These are phyloP conservation scores for Erigeron canadensis DNA, from an alignment of 129 eudicot species.

Conservation along the genomic window DNA sequence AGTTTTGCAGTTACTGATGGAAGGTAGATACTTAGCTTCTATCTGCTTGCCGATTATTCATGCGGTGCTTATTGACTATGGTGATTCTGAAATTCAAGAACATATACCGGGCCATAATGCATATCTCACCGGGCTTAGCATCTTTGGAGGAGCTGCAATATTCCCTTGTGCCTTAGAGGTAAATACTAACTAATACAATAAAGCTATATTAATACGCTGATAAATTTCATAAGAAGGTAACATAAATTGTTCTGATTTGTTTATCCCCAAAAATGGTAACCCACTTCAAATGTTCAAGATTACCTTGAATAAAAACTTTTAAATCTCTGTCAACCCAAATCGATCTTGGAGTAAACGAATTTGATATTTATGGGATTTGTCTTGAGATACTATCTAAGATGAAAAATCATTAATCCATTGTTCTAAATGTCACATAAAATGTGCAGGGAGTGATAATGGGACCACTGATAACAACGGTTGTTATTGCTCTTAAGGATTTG, in stretches of 20 bases:
- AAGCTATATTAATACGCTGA: background rate
- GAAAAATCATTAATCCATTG: background rate
- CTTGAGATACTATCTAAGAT: background rate
- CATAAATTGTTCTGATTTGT: background rate
- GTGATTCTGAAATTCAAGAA: constrained; percentile 70
- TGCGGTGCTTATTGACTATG: constrained; percentile 68
- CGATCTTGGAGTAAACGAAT: too few species aligned
- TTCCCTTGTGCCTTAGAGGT: constrained; percentile 95
- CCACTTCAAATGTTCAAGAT: too few species aligned
- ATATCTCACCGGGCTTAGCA: constrained; percentile 94
- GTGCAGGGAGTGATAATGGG: constrained; percentile 99
- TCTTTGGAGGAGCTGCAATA: constrained; percentile 93
- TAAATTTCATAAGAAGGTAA: background rate
- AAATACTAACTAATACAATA: constrained; percentile 10
- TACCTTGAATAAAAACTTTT: too few species aligned
- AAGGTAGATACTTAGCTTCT: constrained; percentile 70
- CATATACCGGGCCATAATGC: constrained; percentile 80
- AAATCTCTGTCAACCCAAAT: too few species aligned
- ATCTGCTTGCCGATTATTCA: constrained; percentile 61
- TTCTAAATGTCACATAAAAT: constrained; percentile 6
- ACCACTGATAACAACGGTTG: constrained; percentile 87
- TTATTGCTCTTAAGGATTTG: constrained; percentile 84
- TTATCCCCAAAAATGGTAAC: too few species aligned
- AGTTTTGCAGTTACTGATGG: constrained; percentile 69
- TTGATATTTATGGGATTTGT: too few species aligned